Conservation (phyloP, 2,329 filamentous ascomycete species). For the Penicillium sumatraense region DNA sequence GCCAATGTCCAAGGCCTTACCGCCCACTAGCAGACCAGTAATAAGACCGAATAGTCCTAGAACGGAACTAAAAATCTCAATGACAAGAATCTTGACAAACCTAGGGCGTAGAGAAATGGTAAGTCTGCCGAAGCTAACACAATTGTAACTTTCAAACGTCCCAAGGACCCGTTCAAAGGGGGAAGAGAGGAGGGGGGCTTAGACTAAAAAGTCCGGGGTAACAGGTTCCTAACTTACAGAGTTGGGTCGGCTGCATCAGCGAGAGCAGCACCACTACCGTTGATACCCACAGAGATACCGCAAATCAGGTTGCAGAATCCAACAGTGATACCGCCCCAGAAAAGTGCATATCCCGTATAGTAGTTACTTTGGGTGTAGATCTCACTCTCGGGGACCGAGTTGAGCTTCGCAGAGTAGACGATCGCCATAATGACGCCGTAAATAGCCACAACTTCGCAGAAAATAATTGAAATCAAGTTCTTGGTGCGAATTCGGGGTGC, state of each 20-base stretch:
- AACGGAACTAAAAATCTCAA: constrained; percentile 99
- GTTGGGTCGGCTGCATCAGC: constrained; percentile 92
- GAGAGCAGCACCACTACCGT: constrained; percentile 92
- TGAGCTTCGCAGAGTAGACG: constrained; percentile 90
- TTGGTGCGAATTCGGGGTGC: constrained; percentile 98
- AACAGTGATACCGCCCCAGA: constrained; percentile 94
- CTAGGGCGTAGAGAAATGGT: constrained; percentile 50
- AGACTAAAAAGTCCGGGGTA: neutral
- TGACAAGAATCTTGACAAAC: constrained; percentile 98
- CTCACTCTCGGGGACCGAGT: constrained; percentile 64
- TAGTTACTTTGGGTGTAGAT: constrained; percentile 78
- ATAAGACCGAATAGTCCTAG: constrained; percentile 96
- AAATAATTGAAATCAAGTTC: constrained; percentile 99
- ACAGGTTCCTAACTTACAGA: constrained; percentile 71
- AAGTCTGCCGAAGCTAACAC: constrained; percentile 4
- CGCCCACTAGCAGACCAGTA: constrained; percentile 84
- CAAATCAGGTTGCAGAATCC: constrained; percentile 96
- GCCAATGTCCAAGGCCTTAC: constrained; percentile 77
- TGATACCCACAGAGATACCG: constrained; percentile 95
- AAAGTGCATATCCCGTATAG: constrained; percentile 93
- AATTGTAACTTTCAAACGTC: neutral
- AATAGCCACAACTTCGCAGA: constrained; percentile 99
- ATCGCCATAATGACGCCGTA: constrained; percentile 99
- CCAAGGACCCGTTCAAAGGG: neutral
- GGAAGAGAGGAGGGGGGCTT: neutral